Evolutionary conservation across 257 asterid species (phyloP).

Genomic region (Petunia secreta): DNA sequence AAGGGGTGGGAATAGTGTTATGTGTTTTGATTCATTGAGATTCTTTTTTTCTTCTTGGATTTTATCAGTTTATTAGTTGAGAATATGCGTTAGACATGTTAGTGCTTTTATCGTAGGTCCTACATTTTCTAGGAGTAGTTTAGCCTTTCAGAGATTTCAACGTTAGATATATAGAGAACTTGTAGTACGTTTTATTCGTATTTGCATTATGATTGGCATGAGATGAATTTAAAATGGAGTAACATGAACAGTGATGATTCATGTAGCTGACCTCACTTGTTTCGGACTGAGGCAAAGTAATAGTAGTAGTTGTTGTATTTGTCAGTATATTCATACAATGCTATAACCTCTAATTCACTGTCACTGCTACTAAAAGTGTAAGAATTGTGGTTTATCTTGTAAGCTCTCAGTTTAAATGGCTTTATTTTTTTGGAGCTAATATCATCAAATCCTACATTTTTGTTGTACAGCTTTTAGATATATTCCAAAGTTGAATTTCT

Average conservation of each 20-base stretch:
- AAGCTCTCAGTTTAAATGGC: not conserved
- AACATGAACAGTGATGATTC: too few relatives aligned
- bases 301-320: not conserved
- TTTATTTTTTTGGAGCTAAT: not conserved
- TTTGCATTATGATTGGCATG: too few relatives aligned
- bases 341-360: not conserved
- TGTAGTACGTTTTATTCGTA: too few relatives aligned
- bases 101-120: too few relatives aligned
- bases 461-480: not conserved
- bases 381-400: not conserved
- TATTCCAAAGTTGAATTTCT: not conserved
- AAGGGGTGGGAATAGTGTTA: conserved; percentile 17
- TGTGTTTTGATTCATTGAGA: not conserved
- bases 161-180: too few relatives aligned
- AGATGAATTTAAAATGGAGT: too few relatives aligned
- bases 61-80: not conserved
- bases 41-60: not conserved
- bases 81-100: too few relatives aligned
- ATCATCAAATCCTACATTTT: not conserved
- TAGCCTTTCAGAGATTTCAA: too few relatives aligned
- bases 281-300: too few relatives aligned
- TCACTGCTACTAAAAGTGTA: not conserved
- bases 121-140: too few relatives aligned
- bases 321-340: not conserved
- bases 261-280: too few relatives aligned